A percentile compares a stretch with the other conserved stretches of the same genome.
phyloP scores from a whole-genome alignment of 306 rosid genomes.

The Parietaria judaica region DNA sequence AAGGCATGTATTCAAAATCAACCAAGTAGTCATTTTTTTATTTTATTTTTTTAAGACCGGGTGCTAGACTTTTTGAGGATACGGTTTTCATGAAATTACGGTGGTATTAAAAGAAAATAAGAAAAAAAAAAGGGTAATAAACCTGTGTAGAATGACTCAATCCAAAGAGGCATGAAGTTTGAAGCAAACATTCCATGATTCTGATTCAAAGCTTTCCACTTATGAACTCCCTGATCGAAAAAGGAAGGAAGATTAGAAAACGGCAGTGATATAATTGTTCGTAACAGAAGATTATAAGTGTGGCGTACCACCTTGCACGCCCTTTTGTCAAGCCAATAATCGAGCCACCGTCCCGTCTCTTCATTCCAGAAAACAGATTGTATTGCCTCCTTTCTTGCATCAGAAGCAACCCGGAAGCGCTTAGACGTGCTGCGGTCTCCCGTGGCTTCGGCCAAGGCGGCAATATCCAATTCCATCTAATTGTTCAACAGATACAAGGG shows the following conservation, averaged over 20 bases:
- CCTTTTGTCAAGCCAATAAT: conserved; percentile 57
- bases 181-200: conserved; percentile 66
- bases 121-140: conserved; percentile 1
- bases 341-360: conserved; percentile 75
- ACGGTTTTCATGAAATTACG: too few species aligned
- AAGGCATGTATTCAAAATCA: too few species aligned
- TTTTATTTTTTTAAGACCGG: too few species aligned
- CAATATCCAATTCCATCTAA: conserved; percentile 83
- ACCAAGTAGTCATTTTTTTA: too few species aligned
- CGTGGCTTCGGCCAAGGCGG: conserved; percentile 53
- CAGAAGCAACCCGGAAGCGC: conserved; percentile 42
- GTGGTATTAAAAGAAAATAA: neutral
- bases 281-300: neutral
- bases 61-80: too few species aligned
- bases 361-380: conserved; percentile 66
- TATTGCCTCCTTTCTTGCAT: conserved; percentile 51
- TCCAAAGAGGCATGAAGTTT: conserved; percentile 85
- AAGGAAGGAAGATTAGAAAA: neutral
- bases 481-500: conserved; percentile 12
- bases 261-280: neutral
- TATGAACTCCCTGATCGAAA: conserved; percentile 39
- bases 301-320: conserved; percentile 26
- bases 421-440: conserved; percentile 44
- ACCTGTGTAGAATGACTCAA: conserved; percentile 73
- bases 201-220: conserved; percentile 54